Base-by-base conservation (phyloP, 2,329 filamentous ascomycete genomes). In the Ophiostoma himal-ulmi region DNA sequence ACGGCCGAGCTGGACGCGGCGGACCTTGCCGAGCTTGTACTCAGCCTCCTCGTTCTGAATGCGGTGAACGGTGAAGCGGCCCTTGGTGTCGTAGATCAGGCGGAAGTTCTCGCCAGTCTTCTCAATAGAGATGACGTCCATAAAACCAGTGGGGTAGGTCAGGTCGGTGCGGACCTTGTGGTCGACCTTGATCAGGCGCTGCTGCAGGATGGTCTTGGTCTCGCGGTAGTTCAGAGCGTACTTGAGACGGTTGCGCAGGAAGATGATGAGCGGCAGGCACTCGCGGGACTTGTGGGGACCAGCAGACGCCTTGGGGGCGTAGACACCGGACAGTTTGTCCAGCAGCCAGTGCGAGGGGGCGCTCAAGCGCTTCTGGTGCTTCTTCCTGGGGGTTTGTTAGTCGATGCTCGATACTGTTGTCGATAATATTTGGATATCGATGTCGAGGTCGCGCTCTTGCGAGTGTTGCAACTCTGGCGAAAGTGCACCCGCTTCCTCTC, bases 81-180 rank as follows among this genome's bases (percentile, higher is more conserved):
- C 95, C 91, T 99, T 99, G 91, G 94, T 99, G 84, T 99, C 95
- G 90, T 98, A 99, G 89, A 99, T 87, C 78, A 99, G 93, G 78
- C 95, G 94, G 93, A 99, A 99, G 91, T 97, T 92, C 91, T 99
- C 95, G 90, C 94, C 94, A 73, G 95, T 99, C 93, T 99, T 99
- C 85, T 99, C 95, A 82, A 99, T 96, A 80, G 88, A 87, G 87
- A 99, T 97, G 82, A 99, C 95, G 82, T 99, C 95, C 95, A 98
- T 98, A 90, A 96, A 97, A 80, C 95, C 95, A 77, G 95, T 87
- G 78, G 95, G 95, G 91, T 92, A 99, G 85, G 94, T 99, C 79
- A 88, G 86, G 85, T 99, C 95, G 84, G 95, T 99, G 86, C 95
- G 94, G 85, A 99, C 93, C 89, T 99, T 99, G 88, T 90, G 91